phyloP scores from a whole-genome alignment of 176 grass and related monocot species.

The Zizania latifolia region DNA sequence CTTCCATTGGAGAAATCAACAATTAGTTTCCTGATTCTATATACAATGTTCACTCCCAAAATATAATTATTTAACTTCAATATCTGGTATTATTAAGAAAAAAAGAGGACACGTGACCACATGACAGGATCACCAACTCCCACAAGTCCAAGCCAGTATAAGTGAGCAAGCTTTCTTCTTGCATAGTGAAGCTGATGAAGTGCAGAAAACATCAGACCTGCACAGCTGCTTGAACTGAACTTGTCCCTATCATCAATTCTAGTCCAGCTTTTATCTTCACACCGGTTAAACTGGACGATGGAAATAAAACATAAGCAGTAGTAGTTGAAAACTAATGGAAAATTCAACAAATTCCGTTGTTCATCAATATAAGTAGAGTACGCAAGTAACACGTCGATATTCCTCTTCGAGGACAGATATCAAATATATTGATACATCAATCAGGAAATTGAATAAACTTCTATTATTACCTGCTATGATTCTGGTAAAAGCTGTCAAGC shows the following conservation, averaged over 20 bases:
- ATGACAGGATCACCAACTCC: background rate
- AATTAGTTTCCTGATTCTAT: no score
- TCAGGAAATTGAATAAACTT: background rate
- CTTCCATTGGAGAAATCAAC: no score
- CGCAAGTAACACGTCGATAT: background rate
- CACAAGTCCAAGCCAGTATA: background rate
- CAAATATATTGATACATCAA: background rate
- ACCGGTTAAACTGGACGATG: background rate
- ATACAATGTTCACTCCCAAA: no score
- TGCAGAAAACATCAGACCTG: background rate
- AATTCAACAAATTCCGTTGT: constrained; percentile 9
- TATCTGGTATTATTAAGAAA: no score
- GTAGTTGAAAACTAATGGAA: background rate
- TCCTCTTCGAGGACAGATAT: background rate
- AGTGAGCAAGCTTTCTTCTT: background rate
- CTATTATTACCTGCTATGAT: constrained; percentile 73
- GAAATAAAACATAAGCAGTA: background rate
- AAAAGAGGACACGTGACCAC: no score
- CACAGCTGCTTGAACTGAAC: background rate
- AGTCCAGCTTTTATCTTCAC: background rate
- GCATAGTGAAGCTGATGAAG: background rate
- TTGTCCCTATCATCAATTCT: background rate
- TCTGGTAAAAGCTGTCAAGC: constrained; percentile 93
- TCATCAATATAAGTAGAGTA: constrained; percentile 4
- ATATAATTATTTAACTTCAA: no score